Base-by-base conservation (phyloP, 1,284 basidiomycete genomes). In the Rhodotorula sp. region DNA sequence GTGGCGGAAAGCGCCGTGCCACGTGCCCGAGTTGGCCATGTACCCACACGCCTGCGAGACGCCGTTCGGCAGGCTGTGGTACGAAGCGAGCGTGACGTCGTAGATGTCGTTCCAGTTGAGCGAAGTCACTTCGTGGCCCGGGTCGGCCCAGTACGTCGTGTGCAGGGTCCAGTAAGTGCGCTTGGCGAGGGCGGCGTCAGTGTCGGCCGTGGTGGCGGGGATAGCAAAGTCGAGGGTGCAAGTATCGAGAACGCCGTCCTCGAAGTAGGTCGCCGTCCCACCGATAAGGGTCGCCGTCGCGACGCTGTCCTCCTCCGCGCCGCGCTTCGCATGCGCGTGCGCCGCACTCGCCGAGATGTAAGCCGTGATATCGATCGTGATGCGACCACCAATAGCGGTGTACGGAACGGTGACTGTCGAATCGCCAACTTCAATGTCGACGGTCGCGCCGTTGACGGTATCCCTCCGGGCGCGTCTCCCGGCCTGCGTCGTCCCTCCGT, bases 21-120 rank as follows among this genome's bases (percentile, higher is more conserved):
- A 52, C 21, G 51, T 52, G 23, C 51, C 51, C 51, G 51, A 52
- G 51, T 52, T 52, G 51, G 51, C 51, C 51, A 52, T 52, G 51
- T 52, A 52, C 5, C 51, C 51, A 23, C 51, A 52, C 23, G n/a
- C 51, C n/a, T 52, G 51, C 51, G 51, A 52, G 51, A 52, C 51
- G 23, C 51, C 51, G 51, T 52, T 52, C 51, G 51, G 51, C 51
- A 52, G n/a, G 12, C 51, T 52, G 51, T n/a, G 51, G 51, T 52
- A 52, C 21, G 51, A 52, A 8, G 51, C 51, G 23, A n/a, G 21
- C 21, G 51, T n/a, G 51, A 52, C n/a, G 51, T n/a, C n/a, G 21
- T 52, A 52, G 51, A 52, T 52, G 23, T 52, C 51, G 51, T 52
- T 52, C 51, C 51, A 52, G 51, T 52, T 52, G 51, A 52, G 51